These are phyloP conservation scores for Fragaria ananassa DNA, from an alignment of 306 rosid species.

Conservation along the genomic window DNA sequence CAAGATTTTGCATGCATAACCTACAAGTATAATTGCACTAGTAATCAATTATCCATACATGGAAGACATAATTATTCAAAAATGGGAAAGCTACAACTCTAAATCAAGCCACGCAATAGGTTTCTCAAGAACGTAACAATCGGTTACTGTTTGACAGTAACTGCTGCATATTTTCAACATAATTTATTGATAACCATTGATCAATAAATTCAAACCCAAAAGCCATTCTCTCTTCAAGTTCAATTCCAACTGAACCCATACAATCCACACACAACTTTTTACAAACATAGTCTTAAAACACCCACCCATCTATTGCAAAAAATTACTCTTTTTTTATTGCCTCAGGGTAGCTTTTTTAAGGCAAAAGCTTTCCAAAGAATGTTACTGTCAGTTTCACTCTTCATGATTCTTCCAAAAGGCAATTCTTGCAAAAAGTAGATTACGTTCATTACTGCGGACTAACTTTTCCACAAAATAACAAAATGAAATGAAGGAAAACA, in stretches of 20 bases:
- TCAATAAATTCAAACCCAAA: background rate
- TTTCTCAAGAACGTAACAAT: background rate
- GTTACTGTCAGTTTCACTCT: background rate
- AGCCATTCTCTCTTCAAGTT: background rate
- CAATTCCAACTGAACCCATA: background rate
- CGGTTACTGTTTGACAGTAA: background rate
- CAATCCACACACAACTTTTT: background rate
- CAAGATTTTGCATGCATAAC: conserved; percentile 76
- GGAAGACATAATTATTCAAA: background rate
- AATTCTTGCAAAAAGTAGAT: background rate
- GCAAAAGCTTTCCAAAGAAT: background rate
- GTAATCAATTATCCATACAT: background rate
- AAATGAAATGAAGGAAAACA: background rate
- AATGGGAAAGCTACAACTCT: background rate
- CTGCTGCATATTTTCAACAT: background rate
- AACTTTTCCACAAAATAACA: background rate
- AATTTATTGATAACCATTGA: too few relatives aligned
- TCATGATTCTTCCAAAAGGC: background rate
- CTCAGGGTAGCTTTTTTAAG: background rate
- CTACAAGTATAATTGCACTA: conserved; percentile 41
- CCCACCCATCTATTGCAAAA: background rate
- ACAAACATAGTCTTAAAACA: background rate
- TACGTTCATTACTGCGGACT: background rate
- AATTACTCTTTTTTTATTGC: background rate
- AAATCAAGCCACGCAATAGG: background rate